A percentile compares a stretch with the other conserved stretches of the same genome.
Evolutionary conservation across 371 early-diverging fungal species (phyloP).

Genomic region (Rhizopus delemar): DNA sequence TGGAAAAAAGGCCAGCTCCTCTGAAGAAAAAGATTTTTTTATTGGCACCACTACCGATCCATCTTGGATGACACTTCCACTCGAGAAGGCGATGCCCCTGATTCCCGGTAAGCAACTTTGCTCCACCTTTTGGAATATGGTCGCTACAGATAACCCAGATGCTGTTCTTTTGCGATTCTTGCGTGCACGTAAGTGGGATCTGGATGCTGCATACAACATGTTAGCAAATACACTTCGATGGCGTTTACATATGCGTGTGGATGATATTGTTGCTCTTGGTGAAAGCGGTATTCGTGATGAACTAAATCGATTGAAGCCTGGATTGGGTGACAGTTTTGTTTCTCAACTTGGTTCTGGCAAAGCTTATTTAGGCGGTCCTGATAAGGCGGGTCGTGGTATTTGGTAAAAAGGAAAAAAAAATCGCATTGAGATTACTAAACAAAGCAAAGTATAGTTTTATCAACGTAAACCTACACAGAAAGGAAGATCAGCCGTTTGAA

Average conservation of each 20-base stretch:
- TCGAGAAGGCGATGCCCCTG: constrained; percentile 44
- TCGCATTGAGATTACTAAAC: background rate
- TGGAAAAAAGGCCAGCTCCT: constrained; percentile 32
- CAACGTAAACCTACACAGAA: constrained; percentile 55
- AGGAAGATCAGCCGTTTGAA: constrained; percentile 50
- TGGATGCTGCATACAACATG: constrained; percentile 67
- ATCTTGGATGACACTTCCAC: constrained; percentile 35
- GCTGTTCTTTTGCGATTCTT: constrained; percentile 67
- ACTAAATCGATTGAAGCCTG: constrained; percentile 48
- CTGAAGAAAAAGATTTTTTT: constrained; percentile 46
- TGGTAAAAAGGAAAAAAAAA: constrained; percentile 48
- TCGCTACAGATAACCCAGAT: constrained; percentile 70
- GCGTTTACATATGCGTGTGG: constrained; percentile 60
- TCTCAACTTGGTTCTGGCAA: constrained; percentile 58
- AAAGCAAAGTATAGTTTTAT: constrained; percentile 43
- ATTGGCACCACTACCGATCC: constrained; percentile 51
- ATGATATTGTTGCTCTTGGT: constrained; percentile 56
- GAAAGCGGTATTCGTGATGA: constrained; percentile 52
- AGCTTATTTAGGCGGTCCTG: constrained; percentile 61
- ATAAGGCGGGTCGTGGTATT: constrained; percentile 57
- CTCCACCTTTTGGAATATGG: constrained; percentile 57
- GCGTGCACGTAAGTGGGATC: constrained; percentile 80
- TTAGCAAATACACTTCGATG: constrained; percentile 64
- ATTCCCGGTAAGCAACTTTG: constrained; percentile 40
- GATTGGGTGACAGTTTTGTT: constrained; percentile 43